Evolutionary conservation across 495 filamentous ascomycete genomes (phyloP).

Genomic region (Chaetomium tenue): DNA sequence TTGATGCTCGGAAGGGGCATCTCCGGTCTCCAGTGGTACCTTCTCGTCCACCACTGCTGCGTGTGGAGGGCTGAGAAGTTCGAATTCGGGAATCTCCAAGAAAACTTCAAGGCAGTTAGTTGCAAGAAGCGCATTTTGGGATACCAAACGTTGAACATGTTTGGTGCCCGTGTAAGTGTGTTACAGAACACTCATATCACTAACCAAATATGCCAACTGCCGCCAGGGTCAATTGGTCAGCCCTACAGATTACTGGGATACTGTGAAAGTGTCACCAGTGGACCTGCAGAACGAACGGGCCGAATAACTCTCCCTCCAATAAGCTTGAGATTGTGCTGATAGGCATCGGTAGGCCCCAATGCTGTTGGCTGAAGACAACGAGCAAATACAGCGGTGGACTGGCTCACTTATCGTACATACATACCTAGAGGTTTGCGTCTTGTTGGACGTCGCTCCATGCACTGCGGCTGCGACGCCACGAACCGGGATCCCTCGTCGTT

Average conservation of each 20-base stretch:
- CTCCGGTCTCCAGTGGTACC: neutral
- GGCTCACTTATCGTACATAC: neutral
- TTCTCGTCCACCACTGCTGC: neutral
- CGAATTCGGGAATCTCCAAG: too few relatives aligned
- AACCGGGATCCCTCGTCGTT: neutral
- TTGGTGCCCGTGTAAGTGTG: neutral
- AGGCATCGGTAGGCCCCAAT: neutral
- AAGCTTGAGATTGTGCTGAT: neutral
- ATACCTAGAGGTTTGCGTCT: too few relatives aligned
- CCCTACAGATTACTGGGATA: too few relatives aligned
- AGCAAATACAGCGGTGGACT: neutral
- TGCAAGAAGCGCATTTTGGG: too few relatives aligned
- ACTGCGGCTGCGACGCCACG: conserved; percentile 2
- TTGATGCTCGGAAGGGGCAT: neutral
- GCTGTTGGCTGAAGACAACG: neutral
- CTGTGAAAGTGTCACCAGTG: too few relatives aligned
- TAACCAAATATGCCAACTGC: neutral
- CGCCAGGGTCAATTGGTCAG: neutral
- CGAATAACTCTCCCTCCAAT: neutral
- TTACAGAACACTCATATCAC: neutral
- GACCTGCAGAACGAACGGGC: neutral
- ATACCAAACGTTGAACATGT: too few relatives aligned
- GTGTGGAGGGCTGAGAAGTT: neutral
- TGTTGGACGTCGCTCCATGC: neutral
- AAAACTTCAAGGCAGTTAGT: too few relatives aligned